These are phyloP conservation scores for Aegle marmelos DNA, from an alignment of 345 rosid species.

Conservation along the genomic window DNA sequence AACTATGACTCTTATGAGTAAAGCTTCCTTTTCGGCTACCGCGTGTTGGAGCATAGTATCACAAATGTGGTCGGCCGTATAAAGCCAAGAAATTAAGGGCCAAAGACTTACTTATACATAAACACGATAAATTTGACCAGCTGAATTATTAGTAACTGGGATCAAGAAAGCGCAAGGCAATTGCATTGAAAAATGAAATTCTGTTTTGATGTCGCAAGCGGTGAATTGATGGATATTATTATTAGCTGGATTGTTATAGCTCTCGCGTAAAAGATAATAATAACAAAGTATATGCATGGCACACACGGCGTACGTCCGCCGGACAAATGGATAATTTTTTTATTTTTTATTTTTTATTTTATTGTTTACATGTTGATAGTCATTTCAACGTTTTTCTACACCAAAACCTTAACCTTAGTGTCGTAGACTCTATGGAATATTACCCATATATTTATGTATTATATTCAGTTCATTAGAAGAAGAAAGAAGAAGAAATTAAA, in stretches of 20 bases:
- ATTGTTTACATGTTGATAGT: too few relatives aligned
- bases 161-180: background rate
- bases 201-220: background rate
- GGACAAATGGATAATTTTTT: too few relatives aligned
- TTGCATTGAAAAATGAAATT: background rate
- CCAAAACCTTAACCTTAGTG: background rate
- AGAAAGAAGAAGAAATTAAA: background rate
- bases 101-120: background rate
- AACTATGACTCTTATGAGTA: too few relatives aligned
- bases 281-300: background rate
- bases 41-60: background rate
- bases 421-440: background rate
- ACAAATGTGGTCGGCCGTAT: background rate
- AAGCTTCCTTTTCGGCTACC: background rate
- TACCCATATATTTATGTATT: background rate
- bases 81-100: background rate
- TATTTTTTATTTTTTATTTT: too few relatives aligned
- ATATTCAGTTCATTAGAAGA: background rate
- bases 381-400: background rate
- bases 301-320: background rate
- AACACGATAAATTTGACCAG: background rate
- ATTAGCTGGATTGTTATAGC: background rate
- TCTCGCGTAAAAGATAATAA: background rate
- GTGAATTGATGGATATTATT: background rate
- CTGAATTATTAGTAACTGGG: background rate